Evolutionary conservation across 2,329 filamentous ascomycete genomes (phyloP), one percentile per base, ranked within the genome.

Genomic region (Fusarium nygamai): DNA sequence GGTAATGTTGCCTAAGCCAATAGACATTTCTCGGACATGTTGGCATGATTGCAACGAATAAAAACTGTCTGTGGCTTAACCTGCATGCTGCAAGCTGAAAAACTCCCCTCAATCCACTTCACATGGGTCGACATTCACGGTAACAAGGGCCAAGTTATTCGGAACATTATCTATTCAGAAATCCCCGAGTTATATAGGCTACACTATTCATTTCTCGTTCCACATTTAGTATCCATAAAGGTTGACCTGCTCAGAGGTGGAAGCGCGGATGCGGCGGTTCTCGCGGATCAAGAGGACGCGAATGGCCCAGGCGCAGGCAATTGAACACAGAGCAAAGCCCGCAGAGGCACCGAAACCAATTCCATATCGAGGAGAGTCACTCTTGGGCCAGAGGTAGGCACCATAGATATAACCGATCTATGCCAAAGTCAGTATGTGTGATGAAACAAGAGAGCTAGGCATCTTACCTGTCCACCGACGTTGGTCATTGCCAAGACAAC

Each of bases 331-430:
- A 4, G 84, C 82, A 43, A 85, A 86, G 1, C 83, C 85, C 5
- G 84, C 81, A 1, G 84, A 86, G 19, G 85, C 84, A 10, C 84
- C 84, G 20, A 85, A 84, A 0, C 82, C 83, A 57, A 87, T 85
- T 2, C 79, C 81, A 67, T 87, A 88, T 29, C 85, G 80, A 0
- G 86, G 86, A 41, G 78, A 80, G 62, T 87, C 85, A 14, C 70
- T 82, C 29, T 83, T 82, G 9, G 85, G 85, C 85, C 86, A 88
- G 8, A 88, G 79, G 69, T 87, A 87, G 4, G 85, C 85, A n/a
- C 85, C 85, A 74, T 86, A 88, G 50, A 88, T 85, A 73, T 86
- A 87, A 5, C 83, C 84, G 20, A 85, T 84, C 72, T 77, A 22
- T 34, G 1, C 1, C 1, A 31, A 12, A 3, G 17, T 75, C 39